Evolutionary conservation across 202 grass and related monocot genomes (phyloP).

Genomic region (Hordeum pubiflorum): DNA sequence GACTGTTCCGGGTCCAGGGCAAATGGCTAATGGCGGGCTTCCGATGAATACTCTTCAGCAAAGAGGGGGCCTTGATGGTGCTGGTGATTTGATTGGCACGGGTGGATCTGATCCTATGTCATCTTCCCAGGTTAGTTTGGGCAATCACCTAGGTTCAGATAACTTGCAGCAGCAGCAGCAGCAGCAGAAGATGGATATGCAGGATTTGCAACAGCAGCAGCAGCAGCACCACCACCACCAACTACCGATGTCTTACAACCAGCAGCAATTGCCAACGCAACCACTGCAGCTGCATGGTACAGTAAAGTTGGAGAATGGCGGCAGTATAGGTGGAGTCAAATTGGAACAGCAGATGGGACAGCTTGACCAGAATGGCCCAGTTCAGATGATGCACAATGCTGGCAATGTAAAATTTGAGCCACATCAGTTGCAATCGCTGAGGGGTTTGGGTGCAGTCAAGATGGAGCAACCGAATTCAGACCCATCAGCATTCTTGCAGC

Average conservation of each 20-base stretch:
- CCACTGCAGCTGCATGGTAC: constrained; percentile 33
- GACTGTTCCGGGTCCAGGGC: constrained; percentile 21
- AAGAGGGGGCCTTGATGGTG: constrained; percentile 40
- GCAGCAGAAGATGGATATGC: constrained; percentile 49
- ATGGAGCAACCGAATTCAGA: constrained; percentile 59
- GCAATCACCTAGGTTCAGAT: constrained; percentile 46
- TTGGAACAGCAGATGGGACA: constrained; percentile 62
- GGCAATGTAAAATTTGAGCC: constrained; percentile 65
- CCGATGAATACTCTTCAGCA: constrained; percentile 43
- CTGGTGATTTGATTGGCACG: constrained; percentile 32
- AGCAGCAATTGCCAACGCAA: constrained; percentile 45
- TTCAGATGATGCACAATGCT: constrained; percentile 41
- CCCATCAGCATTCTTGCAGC: constrained; percentile 45
- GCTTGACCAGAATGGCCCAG: constrained; percentile 47
- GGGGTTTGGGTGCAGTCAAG: constrained; percentile 52
- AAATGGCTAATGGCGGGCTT: constrained; percentile 38
- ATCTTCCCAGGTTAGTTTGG: constrained; percentile 41
- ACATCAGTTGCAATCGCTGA: constrained; percentile 52
- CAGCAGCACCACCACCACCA: constrained; percentile 50
- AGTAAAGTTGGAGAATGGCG: constrained; percentile 55
- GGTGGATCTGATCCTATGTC: constrained; percentile 45
- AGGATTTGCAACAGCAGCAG: constrained; percentile 55
- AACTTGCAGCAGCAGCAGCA: constrained; percentile 49
- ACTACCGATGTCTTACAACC: constrained; percentile 51
- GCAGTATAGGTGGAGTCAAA: constrained; percentile 51